Base-by-base conservation (phyloP, 805 yeast genomes). In the Cyberlindnera petersonii region DNA sequence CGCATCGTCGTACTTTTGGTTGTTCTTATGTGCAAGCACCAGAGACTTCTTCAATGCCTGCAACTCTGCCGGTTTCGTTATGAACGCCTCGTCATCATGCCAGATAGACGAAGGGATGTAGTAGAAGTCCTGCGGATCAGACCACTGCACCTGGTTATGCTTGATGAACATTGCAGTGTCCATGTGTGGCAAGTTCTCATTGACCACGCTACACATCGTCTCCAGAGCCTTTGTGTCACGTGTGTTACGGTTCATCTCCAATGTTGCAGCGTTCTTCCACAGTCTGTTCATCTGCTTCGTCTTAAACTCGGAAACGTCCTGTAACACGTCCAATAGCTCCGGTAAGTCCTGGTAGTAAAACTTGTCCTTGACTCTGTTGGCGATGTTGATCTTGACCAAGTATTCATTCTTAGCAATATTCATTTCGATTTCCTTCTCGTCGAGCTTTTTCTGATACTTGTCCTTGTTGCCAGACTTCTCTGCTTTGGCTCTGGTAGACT, bases 321-420 rank as follows among this genome's bases (percentile, higher is more conserved):
- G 98, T 50, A 80, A 64, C 48, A 83, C 74, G 61, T 91, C 98
- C 44, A 93, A 68, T 27, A 86, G 62, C 60, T 89, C 96, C 0
- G 98, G 98, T 19, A 88, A 65, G 60, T 93, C 98, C 64, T 91
- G 97, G 57, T 83, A 88, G 60, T 71, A 89, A 64, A 79, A 88
- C 61, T 93, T 93, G 61, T 91, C 98, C 63, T 93, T 93, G 42
- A 89, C 65, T 44, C 98, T 72, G 63, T 93, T 93, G 37, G 95
- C 93, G 20, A 86, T 76, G 52, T 79, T 84, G 56, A 93, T 81
- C 49, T 77, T 77, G 42, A 93, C 74, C 49, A 93, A 63, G 60
- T 93, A 93, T 22, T 73, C 72, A 63, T 91, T 91, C 60, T 93
- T 93, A n/a, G 82, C 78, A 40, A 73, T 72, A 60, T 88, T 84